Base-by-base conservation (phyloP, 768 basidiomycete species). In the Tricholoma bakamatsutake region DNA sequence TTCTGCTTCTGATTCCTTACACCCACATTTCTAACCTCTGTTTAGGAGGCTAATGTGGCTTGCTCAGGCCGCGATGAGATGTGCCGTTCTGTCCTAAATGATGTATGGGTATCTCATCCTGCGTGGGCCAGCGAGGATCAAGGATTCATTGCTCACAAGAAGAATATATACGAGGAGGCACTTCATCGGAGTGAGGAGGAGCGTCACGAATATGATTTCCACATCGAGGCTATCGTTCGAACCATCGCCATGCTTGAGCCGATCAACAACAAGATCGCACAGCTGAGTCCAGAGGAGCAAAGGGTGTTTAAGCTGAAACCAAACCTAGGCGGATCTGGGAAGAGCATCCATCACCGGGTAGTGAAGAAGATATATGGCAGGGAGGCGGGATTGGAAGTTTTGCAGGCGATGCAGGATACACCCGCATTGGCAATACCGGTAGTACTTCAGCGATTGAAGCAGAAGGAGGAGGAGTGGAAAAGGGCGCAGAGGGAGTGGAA, bases 391-490 rank as follows among this genome's bases (percentile, higher is more conserved):
- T 61, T 86, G 59, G 90, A 92, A 50, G 90, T 94, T 1, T 79
- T 93, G 39, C 81, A 84, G 40, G 86, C 91, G 0, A 86, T 99
- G 81, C 93, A 98, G 69, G 95, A 98, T n/a, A 80, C 85, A 5
- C 96, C 97, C 0, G 83, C 84, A 12, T 73, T 87, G 13, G 90
- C 96, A 8, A 86, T 98, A 17, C 95, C 97, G 0, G 84, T 98
- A 52, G 92, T 99, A 1, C 79, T 99, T 7, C 74, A 80, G 47
- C 83, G 97, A 5, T 73, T 99, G 57, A 97, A 97, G 73, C 87
- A 89, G 70, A 98, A 98, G 73, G 96, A 98, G 67, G 93, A 93
- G 58, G 96, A 98, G 67, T 99, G 97, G 97, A 97, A 94, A 72
- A 81, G 93, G 18, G 96, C 93, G 15, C 93, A 97, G 68, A 72